phyloP scores from a whole-genome alignment of 2,329 filamentous ascomycete genomes.

The Neofusicoccum cordaticola region DNA sequence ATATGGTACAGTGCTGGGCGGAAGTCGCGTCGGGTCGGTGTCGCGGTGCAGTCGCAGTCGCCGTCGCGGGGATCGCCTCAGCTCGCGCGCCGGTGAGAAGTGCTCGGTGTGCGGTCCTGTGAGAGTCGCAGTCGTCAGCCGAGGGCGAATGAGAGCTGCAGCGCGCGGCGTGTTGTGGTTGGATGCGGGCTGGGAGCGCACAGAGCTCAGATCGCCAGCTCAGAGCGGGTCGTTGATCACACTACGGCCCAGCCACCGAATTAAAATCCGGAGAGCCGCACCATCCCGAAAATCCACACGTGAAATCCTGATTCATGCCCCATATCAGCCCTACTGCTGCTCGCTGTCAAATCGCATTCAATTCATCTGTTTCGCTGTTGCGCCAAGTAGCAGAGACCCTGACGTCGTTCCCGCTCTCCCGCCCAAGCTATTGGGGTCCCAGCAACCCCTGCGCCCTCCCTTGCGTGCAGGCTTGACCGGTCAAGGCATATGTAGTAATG shows the following conservation, averaged over 20 bases:
- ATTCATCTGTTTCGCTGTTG: not conserved
- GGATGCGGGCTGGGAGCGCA: constrained; percentile 11
- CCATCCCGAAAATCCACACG: constrained; percentile 6
- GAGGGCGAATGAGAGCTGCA: constrained; percentile 17
- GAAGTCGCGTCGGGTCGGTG: not conserved
- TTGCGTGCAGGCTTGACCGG: constrained; percentile 8
- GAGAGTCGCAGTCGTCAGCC: not conserved
- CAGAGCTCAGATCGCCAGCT: constrained; percentile 7
- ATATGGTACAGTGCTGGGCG: constrained; percentile 23
- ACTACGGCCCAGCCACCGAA: constrained; percentile 7
- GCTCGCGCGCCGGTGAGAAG: constrained; percentile 6
- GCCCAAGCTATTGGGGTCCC: not conserved
- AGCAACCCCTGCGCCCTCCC: not conserved
- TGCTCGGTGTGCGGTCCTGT: constrained; percentile 4
- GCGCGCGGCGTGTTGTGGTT: constrained; percentile 10
- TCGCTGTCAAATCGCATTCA: not conserved
- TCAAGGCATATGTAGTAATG: constrained; percentile 17
- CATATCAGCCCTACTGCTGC: constrained; percentile 1
- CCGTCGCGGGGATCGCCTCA: not conserved
- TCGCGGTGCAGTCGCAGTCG: not conserved
- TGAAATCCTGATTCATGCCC: not conserved
- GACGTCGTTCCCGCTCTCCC: constrained; percentile 1
- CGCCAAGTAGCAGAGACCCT: constrained; percentile 2
- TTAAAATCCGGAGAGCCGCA: constrained; percentile 17
- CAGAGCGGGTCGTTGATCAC: not conserved